Base-by-base conservation (phyloP, 139 green algal species). In the Picocystis salinarum region DNA sequence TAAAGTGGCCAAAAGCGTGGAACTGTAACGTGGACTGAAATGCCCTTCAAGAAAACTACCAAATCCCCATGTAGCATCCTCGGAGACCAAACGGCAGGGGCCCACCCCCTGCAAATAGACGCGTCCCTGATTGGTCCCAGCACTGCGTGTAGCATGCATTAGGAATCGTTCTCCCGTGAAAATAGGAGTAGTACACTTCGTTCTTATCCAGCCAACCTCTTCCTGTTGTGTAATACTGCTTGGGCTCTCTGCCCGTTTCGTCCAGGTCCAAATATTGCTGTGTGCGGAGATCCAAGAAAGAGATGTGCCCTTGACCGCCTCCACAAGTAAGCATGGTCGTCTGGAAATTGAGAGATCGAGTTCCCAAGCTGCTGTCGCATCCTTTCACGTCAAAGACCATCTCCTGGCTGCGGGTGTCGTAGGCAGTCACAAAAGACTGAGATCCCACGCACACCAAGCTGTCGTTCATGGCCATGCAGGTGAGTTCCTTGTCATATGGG, bases 111-210 rank as follows among this genome's bases (percentile, higher is more conserved):
- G 34, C 42, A n/a, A 79, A 64, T 10, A 80, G 46, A 6, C 63
- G 45, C 4, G 59, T 59, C 12, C 37, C 25, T n/a, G 42, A 48
- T 11, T 55, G 40, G 52, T 80, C 70, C 71, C 71, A 80, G 23
- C 40, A 39, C 31, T 79, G 71, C 1, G 69, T 52, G 40, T 79
- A 76, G 36, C 62, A 64, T 6, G 71, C 71, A 39, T 76, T 56
- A 24, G 39, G 29, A 3, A 73, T 51, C 2, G 49, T 34, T 36
- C 47, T n/a, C 11, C 46, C 23, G 4, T 10, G 24, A 28, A 59
- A 62, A 39, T 62, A 45, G 19, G 48, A 33, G 56, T 47, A 53
- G 50, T 42, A 49, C 2, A 58, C 18, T 1, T 50, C 37, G 33
- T 58, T 46, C 11, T 51, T n/a, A 34, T 45, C 17, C 23, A 69